Conservation (phyloP, 345 rosid genomes). For the Leavenworthia alabamica region DNA sequence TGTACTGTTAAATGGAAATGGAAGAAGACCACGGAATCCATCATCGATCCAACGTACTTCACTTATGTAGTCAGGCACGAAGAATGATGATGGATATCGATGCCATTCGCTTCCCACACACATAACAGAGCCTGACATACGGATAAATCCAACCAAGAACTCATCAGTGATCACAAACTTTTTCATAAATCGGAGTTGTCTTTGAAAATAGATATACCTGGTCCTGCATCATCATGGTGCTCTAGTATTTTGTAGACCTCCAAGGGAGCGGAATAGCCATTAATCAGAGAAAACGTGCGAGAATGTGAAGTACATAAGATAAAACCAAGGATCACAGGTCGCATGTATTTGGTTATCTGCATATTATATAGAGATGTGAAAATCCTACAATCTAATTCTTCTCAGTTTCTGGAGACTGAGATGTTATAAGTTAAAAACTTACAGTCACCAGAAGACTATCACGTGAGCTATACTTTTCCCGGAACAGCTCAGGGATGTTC, state of each 20-base stretch:
- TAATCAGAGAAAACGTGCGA: constrained; percentile 79
- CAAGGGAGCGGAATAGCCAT: constrained; percentile 80
- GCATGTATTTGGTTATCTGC: constrained; percentile 68
- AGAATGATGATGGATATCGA: constrained; percentile 90
- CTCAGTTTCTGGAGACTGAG: not conserved
- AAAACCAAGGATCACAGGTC: constrained; percentile 69
- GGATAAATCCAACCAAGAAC: not conserved
- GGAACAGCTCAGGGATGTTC: constrained; percentile 87
- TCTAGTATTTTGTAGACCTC: constrained; percentile 81
- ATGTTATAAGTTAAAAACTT: constrained; percentile 20
- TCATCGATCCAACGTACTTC: constrained; percentile 91
- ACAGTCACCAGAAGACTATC: constrained; percentile 53
- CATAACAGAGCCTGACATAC: constrained; percentile 62
- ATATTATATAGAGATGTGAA: not conserved
- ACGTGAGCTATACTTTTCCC: constrained; percentile 45
- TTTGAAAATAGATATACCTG: constrained; percentile 36
- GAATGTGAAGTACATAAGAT: constrained; percentile 81
- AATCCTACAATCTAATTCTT: not conserved
- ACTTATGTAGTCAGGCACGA: constrained; percentile 60
- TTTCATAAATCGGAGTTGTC: too few relatives aligned
- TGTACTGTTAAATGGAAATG: constrained; percentile 74
- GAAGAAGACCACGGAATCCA: constrained; percentile 93
- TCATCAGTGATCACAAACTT: not conserved
- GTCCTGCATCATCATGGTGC: constrained; percentile 78
- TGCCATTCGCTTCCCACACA: constrained; percentile 99